Evolutionary conservation across 176 grass and related monocot genomes (phyloP).

Genomic region (Echinochloa phyllopogon): DNA sequence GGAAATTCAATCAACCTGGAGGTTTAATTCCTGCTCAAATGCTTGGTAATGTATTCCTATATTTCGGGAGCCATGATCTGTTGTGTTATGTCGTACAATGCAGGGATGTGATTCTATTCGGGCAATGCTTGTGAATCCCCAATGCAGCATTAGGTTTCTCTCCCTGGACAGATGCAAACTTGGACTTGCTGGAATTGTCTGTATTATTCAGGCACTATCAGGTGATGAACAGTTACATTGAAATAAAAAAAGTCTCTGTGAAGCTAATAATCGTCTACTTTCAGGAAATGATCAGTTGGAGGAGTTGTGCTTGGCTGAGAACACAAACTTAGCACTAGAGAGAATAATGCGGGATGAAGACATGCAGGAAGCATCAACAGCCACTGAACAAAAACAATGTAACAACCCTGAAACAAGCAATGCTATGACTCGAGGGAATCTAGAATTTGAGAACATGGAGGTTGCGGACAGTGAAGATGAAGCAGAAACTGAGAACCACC

Average conservation of each 20-base stretch:
- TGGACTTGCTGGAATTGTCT: constrained; percentile 62
- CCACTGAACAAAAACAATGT: constrained; percentile 26
- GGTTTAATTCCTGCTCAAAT: constrained; percentile 56
- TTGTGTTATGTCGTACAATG: constrained; percentile 27
- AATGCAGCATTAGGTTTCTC: constrained; percentile 72
- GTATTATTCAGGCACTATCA: constrained; percentile 63
- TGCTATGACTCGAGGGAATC: constrained; percentile 13
- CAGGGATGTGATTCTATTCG: constrained; percentile 67
- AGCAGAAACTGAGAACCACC: constrained; percentile 39
- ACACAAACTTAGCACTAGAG: constrained; percentile 40
- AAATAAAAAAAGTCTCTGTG: constrained; percentile 1
- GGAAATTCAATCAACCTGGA: constrained; percentile 69
- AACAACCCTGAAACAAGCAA: constrained; percentile 9
- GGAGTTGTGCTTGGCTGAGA: constrained; percentile 75
- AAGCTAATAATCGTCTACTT: constrained; percentile 27
- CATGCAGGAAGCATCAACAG: constrained; percentile 36
- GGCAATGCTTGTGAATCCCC: constrained; percentile 58
- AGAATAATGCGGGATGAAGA: constrained; percentile 42
- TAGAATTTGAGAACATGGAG: constrained; percentile 55
- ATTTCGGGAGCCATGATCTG: constrained; percentile 3
- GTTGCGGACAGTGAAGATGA: constrained; percentile 96
- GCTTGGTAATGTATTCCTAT: background rate
- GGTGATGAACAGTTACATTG: constrained; percentile 52
- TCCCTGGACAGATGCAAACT: constrained; percentile 70
- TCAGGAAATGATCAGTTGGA: constrained; percentile 81